Evolutionary conservation across 192 early-diverging fungal genomes (phyloP).

Genomic region (Ambispora gerdemannii): DNA sequence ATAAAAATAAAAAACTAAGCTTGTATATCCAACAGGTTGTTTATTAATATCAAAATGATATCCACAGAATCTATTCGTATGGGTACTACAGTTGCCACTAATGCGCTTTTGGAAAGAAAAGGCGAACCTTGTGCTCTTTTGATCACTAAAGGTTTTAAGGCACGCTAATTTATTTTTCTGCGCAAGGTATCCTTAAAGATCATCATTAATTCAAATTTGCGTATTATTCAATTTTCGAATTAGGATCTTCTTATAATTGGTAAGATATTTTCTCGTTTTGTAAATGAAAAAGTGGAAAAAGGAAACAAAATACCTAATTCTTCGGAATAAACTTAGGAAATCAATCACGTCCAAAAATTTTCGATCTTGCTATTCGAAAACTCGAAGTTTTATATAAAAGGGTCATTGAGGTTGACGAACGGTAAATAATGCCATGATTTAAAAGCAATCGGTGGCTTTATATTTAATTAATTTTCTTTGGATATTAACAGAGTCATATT

Average conservation of each 20-base stretch:
- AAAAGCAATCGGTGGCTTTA: neutral
- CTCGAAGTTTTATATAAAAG: slow-evolving; percentile 82
- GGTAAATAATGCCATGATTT: slow-evolving; percentile 42
- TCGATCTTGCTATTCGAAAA: slow-evolving; percentile 83
- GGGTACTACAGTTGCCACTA: slow-evolving; percentile 98
- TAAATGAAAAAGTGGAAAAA: too few relatives aligned
- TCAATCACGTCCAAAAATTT: slow-evolving; percentile 91
- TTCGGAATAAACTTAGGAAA: slow-evolving; percentile 57
- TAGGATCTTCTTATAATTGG: slow-evolving; percentile 49
- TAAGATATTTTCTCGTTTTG: too few relatives aligned
- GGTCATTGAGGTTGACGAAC: slow-evolving; percentile 83
- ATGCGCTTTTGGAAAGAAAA: slow-evolving; percentile 81
- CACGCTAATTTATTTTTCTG: slow-evolving; percentile 28
- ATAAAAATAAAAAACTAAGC: neutral
- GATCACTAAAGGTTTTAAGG: slow-evolving; percentile 90
- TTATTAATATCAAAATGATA: neutral
- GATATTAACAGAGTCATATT: slow-evolving; percentile 61
- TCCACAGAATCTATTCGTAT: slow-evolving; percentile 74
- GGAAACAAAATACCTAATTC: neutral
- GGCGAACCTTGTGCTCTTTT: slow-evolving; percentile 87
- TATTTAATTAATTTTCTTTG: neutral
- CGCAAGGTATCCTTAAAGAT: too few relatives aligned
- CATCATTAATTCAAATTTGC: too few relatives aligned
- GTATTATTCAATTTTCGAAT: neutral
- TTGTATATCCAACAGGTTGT: neutral